phyloP scores from a whole-genome alignment of 2,329 filamentous ascomycete species.

The Xylariaceae sp. region DNA sequence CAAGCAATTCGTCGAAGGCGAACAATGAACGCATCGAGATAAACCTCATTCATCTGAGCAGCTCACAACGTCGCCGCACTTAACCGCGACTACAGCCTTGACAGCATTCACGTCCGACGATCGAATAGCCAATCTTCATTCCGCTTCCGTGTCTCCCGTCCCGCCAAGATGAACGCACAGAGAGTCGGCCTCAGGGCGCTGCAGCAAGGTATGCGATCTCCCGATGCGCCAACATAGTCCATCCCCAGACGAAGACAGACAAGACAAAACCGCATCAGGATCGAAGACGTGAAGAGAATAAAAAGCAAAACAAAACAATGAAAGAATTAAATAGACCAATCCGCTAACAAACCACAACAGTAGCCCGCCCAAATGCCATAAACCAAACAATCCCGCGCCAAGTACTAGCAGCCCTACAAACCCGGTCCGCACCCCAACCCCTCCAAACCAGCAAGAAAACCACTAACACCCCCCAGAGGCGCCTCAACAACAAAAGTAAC shows the following conservation, averaged over 20 bases:
- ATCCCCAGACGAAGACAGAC: not conserved
- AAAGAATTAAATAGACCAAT: slow-evolving; percentile 17
- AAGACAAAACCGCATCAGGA: not conserved
- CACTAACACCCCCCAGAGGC: slow-evolving; percentile 38
- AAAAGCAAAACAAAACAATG: too few relatives aligned
- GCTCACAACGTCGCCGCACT: not conserved
- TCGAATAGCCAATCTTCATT: not conserved
- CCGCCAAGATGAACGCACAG: slow-evolving; percentile 49
- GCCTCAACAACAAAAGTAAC: slow-evolving; percentile 57
- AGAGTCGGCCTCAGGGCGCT: slow-evolving; percentile 56
- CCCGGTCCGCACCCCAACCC: slow-evolving; percentile 39
- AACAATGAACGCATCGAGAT: slow-evolving; percentile 29
- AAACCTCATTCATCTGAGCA: slow-evolving; percentile 10
- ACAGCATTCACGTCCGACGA: not conserved
- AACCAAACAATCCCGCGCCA: slow-evolving; percentile 46
- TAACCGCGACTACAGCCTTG: not conserved
- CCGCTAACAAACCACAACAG: slow-evolving; percentile 30
- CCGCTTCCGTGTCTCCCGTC: not conserved
- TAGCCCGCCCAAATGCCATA: slow-evolving; percentile 43
- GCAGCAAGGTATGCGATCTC: slow-evolving; percentile 48
- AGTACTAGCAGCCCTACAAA: slow-evolving; percentile 42
- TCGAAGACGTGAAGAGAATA: too few relatives aligned
- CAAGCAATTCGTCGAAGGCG: slow-evolving; percentile 1
- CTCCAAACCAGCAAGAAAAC: too few relatives aligned
- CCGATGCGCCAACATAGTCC: not conserved